Evolutionary conservation across 164 flowering plant species (phyloP), one percentile per base, ranked within the genome.

Genomic region (Sedum album): DNA sequence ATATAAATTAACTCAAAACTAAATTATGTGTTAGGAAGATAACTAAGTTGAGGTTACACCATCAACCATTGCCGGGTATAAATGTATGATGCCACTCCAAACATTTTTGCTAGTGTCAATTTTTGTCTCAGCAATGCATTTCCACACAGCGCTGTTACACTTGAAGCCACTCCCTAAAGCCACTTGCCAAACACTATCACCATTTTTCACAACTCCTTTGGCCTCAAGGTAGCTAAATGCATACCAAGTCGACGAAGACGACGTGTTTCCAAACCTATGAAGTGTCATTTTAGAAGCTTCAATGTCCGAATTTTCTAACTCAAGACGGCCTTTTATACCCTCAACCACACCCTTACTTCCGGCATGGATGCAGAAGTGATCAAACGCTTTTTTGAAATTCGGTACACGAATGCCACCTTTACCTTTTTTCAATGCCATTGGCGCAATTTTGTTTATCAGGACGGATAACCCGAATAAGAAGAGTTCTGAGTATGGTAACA

Each of bases 81-180:
- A 30, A 35, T 76, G 60, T 31, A 73, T 73, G 44, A 71, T 61
- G 62, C 73, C 72, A 4, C 70, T 30, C 74, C 76, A 76, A 7
- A 65, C 74, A 60, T 64, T 69, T 6, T 46, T 23, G 41, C 28
- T 2, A 1, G 65, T 23, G 4, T 44, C 55, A 1, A 39, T n/a
- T 20, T 60, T 66, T 8, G 46, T 21, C 31, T 67, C 60, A 6
- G 60, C 60, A 25, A 73, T 64, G 60, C 76, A 73, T 36, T 73
- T 76, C 79, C 79, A 76, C 18, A 76, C 76, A 13, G 66, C 79
- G 62, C 76, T 76, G 21, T 76, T 76, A 25, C 79, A 76, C 68
- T 76, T 73, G 55, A 76, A 76, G 6, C 78, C 75, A 66, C 76
- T 76, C 13, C 76, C 74, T 28, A 71, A 64, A 6, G 67, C 75